These are phyloP conservation scores for Vigna nakashimae DNA, from an alignment of 306 rosid species.

Conservation along the genomic window DNA sequence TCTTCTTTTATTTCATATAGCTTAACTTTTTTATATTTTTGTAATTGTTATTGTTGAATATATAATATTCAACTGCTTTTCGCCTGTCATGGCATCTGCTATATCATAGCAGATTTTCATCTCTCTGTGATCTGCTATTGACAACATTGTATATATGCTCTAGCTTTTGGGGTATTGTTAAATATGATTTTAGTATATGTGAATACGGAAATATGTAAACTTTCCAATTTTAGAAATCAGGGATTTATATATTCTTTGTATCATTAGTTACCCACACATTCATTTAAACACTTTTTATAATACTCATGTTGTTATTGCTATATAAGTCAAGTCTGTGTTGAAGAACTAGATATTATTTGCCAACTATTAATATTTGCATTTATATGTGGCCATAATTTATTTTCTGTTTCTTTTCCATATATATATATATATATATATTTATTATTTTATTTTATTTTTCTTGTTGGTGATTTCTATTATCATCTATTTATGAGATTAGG, in stretches of 20 bases:
- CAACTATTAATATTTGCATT: conserved; percentile 8
- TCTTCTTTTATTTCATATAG: not conserved
- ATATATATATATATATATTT: too few relatives aligned
- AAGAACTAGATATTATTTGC: not conserved
- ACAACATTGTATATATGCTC: not conserved
- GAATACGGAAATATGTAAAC: not conserved
- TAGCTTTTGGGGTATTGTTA: not conserved
- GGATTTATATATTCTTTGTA: not conserved
- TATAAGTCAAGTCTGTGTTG: not conserved
- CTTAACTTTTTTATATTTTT: too few relatives aligned
- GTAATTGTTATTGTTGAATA: not conserved
- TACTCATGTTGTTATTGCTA: not conserved
- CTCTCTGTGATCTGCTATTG: not conserved
- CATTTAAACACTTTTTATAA: not conserved
- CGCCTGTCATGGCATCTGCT: not conserved
- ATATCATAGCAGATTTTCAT: not conserved
- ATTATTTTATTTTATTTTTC: not conserved
- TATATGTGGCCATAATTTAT: not conserved
- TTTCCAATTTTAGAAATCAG: not conserved
- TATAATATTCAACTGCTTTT: not conserved
- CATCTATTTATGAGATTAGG: conserved; percentile 55
- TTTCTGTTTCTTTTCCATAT: not conserved
- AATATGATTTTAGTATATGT: not conserved
- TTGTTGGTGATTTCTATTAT: conserved; percentile 33
- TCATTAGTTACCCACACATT: not conserved